Percentiles rank a stretch among this genome's conserved stretches.
These are phyloP conservation scores for Pezicula rhizophila DNA, from an alignment of 2,329 filamentous ascomycete species.

Conservation along the genomic window DNA sequence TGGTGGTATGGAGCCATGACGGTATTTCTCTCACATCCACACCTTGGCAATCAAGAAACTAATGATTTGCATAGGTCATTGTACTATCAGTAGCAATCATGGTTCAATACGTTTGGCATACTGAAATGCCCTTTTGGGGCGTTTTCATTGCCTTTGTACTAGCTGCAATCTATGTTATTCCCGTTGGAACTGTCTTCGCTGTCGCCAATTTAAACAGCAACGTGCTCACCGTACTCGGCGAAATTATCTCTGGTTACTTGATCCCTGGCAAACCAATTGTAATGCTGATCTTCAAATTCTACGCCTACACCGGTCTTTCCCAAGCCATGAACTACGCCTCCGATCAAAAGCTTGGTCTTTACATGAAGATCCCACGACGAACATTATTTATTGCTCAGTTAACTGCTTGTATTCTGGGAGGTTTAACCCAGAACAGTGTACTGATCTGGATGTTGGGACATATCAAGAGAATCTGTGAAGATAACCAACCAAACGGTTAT, in stretches of 20 bases:
- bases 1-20: slow-evolving; percentile 45
- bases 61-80: slow-evolving; percentile 8
- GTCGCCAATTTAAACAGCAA: slow-evolving; percentile 43
- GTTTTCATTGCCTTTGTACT: slow-evolving; percentile 21
- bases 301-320: slow-evolving; percentile 54
- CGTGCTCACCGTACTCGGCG: slow-evolving; percentile 39
- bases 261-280: slow-evolving; percentile 55
- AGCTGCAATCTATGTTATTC: slow-evolving; percentile 24
- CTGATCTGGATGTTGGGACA: slow-evolving; percentile 31
- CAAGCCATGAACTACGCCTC: slow-evolving; percentile 32
- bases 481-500: slow-evolving; percentile 36
- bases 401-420: slow-evolving; percentile 38
- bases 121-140: slow-evolving; percentile 26
- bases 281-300: slow-evolving; percentile 74
- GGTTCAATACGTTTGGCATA: slow-evolving; percentile 25
- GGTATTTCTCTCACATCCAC: slow-evolving; percentile 6
- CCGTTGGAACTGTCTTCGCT: slow-evolving; percentile 32
- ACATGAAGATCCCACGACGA: slow-evolving; percentile 41
- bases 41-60: neutral
- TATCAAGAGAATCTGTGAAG: slow-evolving; percentile 34
- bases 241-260: slow-evolving; percentile 42
- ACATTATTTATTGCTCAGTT: slow-evolving; percentile 42
- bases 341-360: slow-evolving; percentile 36
- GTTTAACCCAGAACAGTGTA: slow-evolving; percentile 34
- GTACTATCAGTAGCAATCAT: slow-evolving; percentile 24